Evolutionary conservation across 2,329 filamentous ascomycete species (phyloP).

Genomic region (Diatrype stigma): DNA sequence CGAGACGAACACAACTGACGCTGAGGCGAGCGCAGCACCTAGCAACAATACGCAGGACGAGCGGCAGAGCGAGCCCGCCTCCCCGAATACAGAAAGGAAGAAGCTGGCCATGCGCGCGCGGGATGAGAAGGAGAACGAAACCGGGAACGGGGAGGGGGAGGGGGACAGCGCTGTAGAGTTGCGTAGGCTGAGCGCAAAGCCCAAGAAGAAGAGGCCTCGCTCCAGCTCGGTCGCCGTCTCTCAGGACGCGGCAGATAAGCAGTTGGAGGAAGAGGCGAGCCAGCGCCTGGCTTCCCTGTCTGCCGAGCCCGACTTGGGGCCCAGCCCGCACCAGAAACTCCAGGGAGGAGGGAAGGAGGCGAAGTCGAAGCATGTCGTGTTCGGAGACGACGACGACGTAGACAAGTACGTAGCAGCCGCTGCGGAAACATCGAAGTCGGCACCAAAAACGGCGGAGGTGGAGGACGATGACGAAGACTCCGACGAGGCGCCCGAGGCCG

Average conservation of each 20-base stretch:
- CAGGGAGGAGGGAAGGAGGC: conserved; percentile 7
- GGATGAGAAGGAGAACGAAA: conserved; percentile 8
- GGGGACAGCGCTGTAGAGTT: not conserved
- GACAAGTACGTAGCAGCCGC: conserved; percentile 26
- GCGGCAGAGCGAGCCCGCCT: no score
- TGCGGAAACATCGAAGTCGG: conserved; percentile 4
- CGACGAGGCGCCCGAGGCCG: conserved; percentile 54
- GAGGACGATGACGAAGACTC: conserved; percentile 40
- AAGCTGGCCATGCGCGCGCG: conserved; percentile 15
- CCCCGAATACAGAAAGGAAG: no score
- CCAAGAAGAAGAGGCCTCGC: conserved; percentile 16
- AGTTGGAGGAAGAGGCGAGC: conserved; percentile 27
- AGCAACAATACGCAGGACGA: conserved; percentile 9
- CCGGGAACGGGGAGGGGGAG: conserved; percentile 5
- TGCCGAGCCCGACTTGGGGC: conserved; percentile 12
- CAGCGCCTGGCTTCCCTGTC: conserved; percentile 21
- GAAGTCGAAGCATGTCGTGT: conserved; percentile 28
- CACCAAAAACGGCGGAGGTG: conserved; percentile 10
- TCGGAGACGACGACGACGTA: conserved; percentile 29
- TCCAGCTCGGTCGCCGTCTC: conserved; percentile 18
- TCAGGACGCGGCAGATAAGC: conserved; percentile 14
- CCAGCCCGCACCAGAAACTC: no score
- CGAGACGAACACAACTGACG: not conserved
- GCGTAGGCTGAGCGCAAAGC: conserved; percentile 13
- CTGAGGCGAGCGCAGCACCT: not conserved